A percentile compares a stretch with the other conserved stretches of the same genome.
Evolutionary conservation across 805 yeast genomes (phyloP).

Genomic region (Wickerhamiella cacticola): DNA sequence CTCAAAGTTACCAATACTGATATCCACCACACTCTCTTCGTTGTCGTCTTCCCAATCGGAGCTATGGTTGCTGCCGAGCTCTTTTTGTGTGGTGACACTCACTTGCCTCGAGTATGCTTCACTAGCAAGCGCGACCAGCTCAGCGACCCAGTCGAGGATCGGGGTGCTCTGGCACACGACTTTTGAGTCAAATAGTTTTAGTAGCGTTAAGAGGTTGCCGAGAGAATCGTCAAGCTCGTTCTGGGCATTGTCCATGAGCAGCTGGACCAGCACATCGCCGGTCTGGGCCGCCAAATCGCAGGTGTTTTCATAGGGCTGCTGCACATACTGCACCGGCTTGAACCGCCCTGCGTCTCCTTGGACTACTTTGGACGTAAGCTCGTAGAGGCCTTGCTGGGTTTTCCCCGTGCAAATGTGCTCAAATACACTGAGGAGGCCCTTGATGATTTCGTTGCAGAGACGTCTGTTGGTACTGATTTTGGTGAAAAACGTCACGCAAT

Average conservation of each 20-base stretch:
- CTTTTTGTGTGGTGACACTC: background rate
- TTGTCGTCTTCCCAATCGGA: background rate
- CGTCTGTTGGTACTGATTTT: background rate
- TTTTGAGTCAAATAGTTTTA: background rate
- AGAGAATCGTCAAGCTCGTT: background rate
- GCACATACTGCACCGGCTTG: background rate
- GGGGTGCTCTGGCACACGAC: conserved; percentile 3
- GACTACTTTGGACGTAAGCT: background rate
- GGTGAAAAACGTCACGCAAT: background rate
- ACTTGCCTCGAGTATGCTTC: background rate
- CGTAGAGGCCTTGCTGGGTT: background rate
- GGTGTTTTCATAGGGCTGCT: background rate
- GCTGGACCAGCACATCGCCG: background rate
- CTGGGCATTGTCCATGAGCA: background rate
- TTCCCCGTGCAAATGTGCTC: conserved; percentile 1
- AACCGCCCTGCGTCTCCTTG: background rate
- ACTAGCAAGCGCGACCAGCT: background rate
- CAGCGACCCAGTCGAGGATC: conserved; percentile 6
- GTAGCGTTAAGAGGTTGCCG: background rate
- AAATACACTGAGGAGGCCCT: background rate
- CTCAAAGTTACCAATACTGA: background rate
- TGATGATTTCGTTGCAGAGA: background rate
- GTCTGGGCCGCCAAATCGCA: background rate
- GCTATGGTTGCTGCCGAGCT: background rate
- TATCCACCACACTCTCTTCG: background rate